Evolutionary conservation across 2,329 filamentous ascomycete genomes (phyloP).

Genomic region (Fusarium ambrosium): DNA sequence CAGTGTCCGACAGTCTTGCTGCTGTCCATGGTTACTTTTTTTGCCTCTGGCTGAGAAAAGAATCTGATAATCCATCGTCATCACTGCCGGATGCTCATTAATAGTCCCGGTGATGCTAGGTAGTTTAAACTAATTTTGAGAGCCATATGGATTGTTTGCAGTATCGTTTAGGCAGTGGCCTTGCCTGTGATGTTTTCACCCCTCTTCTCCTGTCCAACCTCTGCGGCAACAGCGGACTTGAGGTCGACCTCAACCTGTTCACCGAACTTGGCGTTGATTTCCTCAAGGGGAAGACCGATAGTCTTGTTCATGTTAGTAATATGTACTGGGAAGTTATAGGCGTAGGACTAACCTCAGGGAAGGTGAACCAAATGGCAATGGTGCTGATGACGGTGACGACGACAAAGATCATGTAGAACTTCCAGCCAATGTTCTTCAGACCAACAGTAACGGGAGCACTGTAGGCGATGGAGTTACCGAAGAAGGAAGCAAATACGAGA

Average conservation of each 20-base stretch:
- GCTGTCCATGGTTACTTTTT: background rate
- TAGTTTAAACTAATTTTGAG: background rate
- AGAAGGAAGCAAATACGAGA: background rate
- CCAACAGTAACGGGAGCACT: slow-evolving; percentile 33
- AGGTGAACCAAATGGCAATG: slow-evolving; percentile 46
- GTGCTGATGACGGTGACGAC: slow-evolving; percentile 28
- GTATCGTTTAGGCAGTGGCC: background rate
- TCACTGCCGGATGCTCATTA: background rate
- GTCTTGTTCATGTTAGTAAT: background rate
- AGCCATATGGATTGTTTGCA: background rate
- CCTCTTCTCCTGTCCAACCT: slow-evolving; percentile 12
- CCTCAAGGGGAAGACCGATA: slow-evolving; percentile 27
- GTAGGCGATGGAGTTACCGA: slow-evolving; percentile 24
- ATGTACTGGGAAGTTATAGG: no score
- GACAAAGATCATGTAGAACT: slow-evolving; percentile 44
- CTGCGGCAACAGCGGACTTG: slow-evolving; percentile 21
- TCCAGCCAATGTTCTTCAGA: slow-evolving; percentile 40
- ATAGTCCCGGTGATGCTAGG: background rate
- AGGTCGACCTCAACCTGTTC: slow-evolving; percentile 33
- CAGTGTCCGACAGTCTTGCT: background rate
- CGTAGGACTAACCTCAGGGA: slow-evolving; percentile 25
- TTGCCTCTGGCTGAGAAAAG: background rate
- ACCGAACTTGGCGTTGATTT: slow-evolving; percentile 35
- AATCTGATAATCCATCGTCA: background rate
- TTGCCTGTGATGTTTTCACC: background rate